phyloP scores from a whole-genome alignment of 208 protist genomes.

The Willaertia magna region DNA sequence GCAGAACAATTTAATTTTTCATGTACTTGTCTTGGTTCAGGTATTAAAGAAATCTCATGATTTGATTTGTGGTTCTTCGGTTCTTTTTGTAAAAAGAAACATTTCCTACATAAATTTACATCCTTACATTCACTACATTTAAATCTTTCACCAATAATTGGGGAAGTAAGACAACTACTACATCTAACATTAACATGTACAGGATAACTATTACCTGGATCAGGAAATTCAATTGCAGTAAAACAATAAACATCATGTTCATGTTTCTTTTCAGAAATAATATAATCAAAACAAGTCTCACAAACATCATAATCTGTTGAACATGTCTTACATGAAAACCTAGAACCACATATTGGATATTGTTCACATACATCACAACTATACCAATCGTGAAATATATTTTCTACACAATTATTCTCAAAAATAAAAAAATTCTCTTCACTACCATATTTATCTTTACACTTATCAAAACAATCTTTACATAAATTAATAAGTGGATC shows the following conservation, averaged over 20 bases:
- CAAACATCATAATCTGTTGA: slow-evolving; percentile 27
- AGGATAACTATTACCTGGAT: not conserved
- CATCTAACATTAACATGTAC: slow-evolving; percentile 1
- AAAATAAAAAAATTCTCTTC: slow-evolving; percentile 9
- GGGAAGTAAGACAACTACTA: not conserved
- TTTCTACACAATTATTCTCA: slow-evolving; percentile 24
- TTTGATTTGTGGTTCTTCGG: not conserved
- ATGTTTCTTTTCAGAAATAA: not conserved
- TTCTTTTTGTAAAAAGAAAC: slow-evolving; percentile 18
- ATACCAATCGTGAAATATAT: slow-evolving; percentile 31
- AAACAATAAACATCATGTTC: not conserved
- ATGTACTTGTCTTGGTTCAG: not conserved
- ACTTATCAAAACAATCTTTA: not conserved
- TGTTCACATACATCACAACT: slow-evolving; percentile 25
- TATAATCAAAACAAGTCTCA: slow-evolving; percentile 16
- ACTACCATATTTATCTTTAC: not conserved
- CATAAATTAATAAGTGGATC: not conserved
- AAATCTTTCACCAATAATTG: slow-evolving; percentile 19
- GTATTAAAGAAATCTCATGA: slow-evolving; percentile 9
- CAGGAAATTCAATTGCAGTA: not conserved
- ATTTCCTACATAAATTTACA: slow-evolving; percentile 9
- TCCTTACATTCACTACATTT: slow-evolving; percentile 10
- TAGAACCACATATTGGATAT: slow-evolving; percentile 30
- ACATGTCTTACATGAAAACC: slow-evolving; percentile 30
- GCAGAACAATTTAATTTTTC: not conserved